Percentiles rank a stretch among this genome's conserved stretches.
These are phyloP conservation scores for Eucalyptus grandis DNA, from an alignment of 345 rosid species.

Conservation along the genomic window DNA sequence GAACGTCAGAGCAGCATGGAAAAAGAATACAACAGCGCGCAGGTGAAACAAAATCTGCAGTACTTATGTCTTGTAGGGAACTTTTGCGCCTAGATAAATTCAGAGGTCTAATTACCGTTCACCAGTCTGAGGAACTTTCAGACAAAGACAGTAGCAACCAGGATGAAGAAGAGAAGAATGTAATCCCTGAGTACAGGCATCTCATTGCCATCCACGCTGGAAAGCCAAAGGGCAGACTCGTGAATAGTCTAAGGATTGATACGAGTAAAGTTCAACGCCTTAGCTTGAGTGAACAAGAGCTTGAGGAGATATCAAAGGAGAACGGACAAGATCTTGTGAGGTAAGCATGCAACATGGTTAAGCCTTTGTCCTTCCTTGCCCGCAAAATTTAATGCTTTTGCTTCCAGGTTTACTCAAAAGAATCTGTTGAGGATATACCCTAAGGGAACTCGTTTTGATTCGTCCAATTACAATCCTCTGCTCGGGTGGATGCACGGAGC, in stretches of 20 bases:
- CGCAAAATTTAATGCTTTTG: background rate
- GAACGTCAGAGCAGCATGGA: constrained; percentile 4
- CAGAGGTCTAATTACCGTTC: background rate
- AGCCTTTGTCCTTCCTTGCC: background rate
- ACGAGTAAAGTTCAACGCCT: constrained; percentile 36
- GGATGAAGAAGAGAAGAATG: constrained; percentile 5
- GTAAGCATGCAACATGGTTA: background rate
- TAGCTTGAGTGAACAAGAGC: constrained; percentile 68
- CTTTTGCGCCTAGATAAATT: background rate
- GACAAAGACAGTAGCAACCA: constrained; percentile 1
- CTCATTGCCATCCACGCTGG: constrained; percentile 72
- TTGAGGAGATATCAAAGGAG: constrained; percentile 25
- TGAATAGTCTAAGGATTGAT: constrained; percentile 23
- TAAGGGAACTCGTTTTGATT: constrained; percentile 48
- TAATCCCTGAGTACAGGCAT: constrained; percentile 30
- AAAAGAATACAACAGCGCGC: background rate
- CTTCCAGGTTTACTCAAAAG: constrained; percentile 56
- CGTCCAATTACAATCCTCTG: constrained; percentile 83
- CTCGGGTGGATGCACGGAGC: constrained; percentile 93
- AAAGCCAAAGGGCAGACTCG: constrained; percentile 45
- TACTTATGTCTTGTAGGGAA: background rate
- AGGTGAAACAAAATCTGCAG: background rate
- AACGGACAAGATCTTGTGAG: constrained; percentile 41
- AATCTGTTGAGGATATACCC: constrained; percentile 76
- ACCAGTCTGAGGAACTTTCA: constrained; percentile 9